These are phyloP conservation scores for Suillus fuscotomentosus DNA, from an alignment of 768 basidiomycete genomes.

Conservation along the genomic window DNA sequence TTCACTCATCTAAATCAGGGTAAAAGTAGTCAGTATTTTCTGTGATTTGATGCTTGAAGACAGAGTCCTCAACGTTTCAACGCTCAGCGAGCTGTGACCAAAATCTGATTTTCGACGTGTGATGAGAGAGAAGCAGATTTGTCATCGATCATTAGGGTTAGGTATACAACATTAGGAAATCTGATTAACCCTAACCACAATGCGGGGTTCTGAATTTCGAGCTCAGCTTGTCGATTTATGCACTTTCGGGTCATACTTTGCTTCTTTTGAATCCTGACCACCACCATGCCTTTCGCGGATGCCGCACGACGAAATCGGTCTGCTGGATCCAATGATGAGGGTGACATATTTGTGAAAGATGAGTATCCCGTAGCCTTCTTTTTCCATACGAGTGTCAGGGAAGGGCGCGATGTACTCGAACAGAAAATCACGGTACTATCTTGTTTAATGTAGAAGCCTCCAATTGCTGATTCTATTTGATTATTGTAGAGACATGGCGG, in stretches of 20 bases:
- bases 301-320: conserved; percentile 2
- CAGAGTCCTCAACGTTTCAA: no score
- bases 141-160: no score
- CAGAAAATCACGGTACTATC: conserved; percentile 20
- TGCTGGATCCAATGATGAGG: conserved; percentile 1
- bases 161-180: no score
- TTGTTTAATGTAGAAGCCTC: not conserved
- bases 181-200: conserved; percentile 24
- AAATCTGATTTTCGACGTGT: no score
- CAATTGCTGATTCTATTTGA: not conserved
- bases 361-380: conserved; percentile 23
- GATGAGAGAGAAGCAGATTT: no score
- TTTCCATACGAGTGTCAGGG: conserved; percentile 25
- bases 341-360: conserved; percentile 22
- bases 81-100: no score
- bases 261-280: not conserved
- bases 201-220: conserved; percentile 27
- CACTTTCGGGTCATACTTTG: not conserved
- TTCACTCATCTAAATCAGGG: no score
- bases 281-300: not conserved
- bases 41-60: no score
- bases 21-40: no score
- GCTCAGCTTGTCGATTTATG: not conserved
- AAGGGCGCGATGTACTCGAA: conserved; percentile 18
- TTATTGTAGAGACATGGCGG: conserved; percentile 21